Conservation (phyloP, 2,329 filamentous ascomycete genomes). For the Chlorencoelia australis region DNA sequence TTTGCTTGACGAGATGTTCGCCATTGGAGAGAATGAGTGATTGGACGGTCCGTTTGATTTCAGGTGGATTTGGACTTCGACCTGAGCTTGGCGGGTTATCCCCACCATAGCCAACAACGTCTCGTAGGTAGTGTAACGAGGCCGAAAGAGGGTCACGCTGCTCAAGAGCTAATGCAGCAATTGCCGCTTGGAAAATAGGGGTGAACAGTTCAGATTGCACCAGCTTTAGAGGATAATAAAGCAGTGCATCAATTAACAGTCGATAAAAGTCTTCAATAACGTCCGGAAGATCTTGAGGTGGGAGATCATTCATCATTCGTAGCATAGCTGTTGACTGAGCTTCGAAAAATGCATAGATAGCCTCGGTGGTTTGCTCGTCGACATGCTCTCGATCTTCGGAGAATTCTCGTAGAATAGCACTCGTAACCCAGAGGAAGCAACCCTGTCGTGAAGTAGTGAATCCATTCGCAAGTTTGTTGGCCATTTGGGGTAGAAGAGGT, state of each 20-base stretch:
- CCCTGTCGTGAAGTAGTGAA: conserved; percentile 83
- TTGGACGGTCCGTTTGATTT: conserved; percentile 65
- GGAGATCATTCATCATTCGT: conserved; percentile 76
- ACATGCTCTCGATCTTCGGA: conserved; percentile 83
- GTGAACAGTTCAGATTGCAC: conserved; percentile 70
- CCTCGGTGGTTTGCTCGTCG: conserved; percentile 68
- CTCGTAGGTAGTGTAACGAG: conserved; percentile 84
- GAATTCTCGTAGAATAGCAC: conserved; percentile 90
- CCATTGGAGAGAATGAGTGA: conserved; percentile 61
- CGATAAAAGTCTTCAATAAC: conserved; percentile 72
- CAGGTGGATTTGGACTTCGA: conserved; percentile 51
- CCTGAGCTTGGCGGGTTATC: conserved; percentile 57
- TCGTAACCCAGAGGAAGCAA: conserved; percentile 97
- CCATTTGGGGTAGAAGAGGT: conserved; percentile 73
- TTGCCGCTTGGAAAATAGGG: conserved; percentile 77
- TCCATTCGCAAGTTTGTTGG: conserved; percentile 76
- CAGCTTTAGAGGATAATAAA: conserved; percentile 82
- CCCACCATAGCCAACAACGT: conserved; percentile 80
- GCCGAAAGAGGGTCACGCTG: conserved; percentile 87
- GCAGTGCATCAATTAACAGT: conserved; percentile 77
- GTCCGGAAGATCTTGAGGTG: conserved; percentile 50
- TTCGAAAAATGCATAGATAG: conserved; percentile 92
- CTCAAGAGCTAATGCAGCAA: conserved; percentile 77
- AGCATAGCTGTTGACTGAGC: conserved; percentile 86
- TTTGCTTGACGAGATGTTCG: conserved; percentile 71